Percentiles rank a stretch among this genome's conserved stretches.
These are phyloP conservation scores for Pichia norvegensis DNA, from an alignment of 1,139 yeast genomes.

Conservation along the genomic window DNA sequence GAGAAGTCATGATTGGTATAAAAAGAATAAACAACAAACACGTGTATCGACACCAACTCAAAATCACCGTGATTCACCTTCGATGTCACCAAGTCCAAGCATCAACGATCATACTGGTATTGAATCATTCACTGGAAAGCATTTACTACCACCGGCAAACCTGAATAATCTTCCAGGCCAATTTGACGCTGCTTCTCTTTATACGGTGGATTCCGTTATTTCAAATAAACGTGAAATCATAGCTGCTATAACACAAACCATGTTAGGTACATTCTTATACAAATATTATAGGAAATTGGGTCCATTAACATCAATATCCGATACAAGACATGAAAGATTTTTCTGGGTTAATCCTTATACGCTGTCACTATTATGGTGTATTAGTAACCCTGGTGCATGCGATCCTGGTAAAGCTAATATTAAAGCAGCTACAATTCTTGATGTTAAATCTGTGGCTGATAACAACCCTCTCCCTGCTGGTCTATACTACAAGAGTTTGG, in stretches of 20 bases:
- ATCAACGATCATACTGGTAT: slow-evolving; percentile 9
- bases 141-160: slow-evolving; percentile 4
- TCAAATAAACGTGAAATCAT: slow-evolving; percentile 72
- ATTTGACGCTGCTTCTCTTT: slow-evolving; percentile 17
- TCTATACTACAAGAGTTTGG: slow-evolving; percentile 72
- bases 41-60: slow-evolving; percentile 19
- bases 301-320: slow-evolving; percentile 66
- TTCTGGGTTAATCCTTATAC: slow-evolving; percentile 98
- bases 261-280: slow-evolving; percentile 84
- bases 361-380: slow-evolving; percentile 84
- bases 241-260: slow-evolving; percentile 85
- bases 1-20: slow-evolving; percentile 28
- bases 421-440: slow-evolving; percentile 72
- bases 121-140: not conserved
- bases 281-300: slow-evolving; percentile 80
- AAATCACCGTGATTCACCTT: slow-evolving; percentile 28
- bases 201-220: slow-evolving; percentile 52
- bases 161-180: slow-evolving; percentile 7
- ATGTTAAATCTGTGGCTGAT: slow-evolving; percentile 76
- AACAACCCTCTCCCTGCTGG: slow-evolving; percentile 89
- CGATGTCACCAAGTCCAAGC: not conserved
- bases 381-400: slow-evolving; percentile 68
- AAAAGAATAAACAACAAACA: slow-evolving; percentile 31
- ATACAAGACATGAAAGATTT: slow-evolving; percentile 79
- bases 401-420: slow-evolving; percentile 60